phyloP scores from a whole-genome alignment of 139 green algal genomes.

The Auxenochlorella pyrenoidosa region DNA sequence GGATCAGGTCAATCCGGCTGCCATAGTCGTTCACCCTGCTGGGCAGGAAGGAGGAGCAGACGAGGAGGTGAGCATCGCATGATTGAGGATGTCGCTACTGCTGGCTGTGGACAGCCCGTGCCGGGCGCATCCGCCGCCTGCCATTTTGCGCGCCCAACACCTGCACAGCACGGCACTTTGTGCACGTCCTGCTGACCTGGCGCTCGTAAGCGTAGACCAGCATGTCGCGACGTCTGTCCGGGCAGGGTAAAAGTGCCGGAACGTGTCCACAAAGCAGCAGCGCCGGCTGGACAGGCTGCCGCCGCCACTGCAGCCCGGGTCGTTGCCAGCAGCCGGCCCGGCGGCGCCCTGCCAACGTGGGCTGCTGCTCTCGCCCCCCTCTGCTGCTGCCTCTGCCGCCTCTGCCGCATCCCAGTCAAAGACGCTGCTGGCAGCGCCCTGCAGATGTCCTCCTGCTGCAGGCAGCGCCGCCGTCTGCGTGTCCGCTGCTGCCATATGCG shows the following conservation, averaged over 20 bases:
- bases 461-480: too few species aligned
- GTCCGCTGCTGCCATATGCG: too few species aligned
- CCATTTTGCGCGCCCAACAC: too few species aligned
- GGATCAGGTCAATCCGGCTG: constrained; percentile 80
- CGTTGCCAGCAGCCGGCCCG: not conserved
- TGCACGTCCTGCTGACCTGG: constrained; percentile 18
- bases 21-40: constrained; percentile 83
- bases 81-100: not conserved
- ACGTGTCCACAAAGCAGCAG: constrained; percentile 58
- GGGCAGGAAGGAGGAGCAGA: not conserved
- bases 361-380: not conserved
- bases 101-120: too few species aligned
- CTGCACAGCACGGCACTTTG: too few species aligned
- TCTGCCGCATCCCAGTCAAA: not conserved
- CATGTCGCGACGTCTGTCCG: constrained; percentile 78
- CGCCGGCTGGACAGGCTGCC: not conserved
- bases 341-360: not conserved
- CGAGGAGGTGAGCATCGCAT: not conserved
- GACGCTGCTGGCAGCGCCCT: not conserved
- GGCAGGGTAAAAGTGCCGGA: constrained; percentile 64
- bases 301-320: not conserved
- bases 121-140: too few species aligned
- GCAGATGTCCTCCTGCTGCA: not conserved
- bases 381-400: not conserved
- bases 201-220: constrained; percentile 71